Conservation (phyloP, 1,284 basidiomycete species). For the Puccinia horiana region DNA sequence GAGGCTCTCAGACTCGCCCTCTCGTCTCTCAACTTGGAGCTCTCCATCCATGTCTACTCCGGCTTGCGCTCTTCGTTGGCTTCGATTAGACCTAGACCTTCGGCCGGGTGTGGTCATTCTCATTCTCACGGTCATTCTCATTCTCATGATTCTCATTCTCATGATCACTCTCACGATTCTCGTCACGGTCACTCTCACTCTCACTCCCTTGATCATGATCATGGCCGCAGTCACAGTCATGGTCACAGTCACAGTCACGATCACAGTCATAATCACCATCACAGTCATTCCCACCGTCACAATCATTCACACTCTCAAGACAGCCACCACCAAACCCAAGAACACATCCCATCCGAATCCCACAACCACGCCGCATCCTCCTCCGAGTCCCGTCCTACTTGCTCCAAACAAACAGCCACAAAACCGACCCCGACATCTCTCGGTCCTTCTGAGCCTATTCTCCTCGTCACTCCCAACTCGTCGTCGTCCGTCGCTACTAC, state of each 20-base stretch:
- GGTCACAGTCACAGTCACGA: not conserved
- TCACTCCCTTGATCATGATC: not conserved
- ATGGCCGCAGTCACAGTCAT: not conserved
- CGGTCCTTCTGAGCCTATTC: no score
- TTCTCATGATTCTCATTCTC: conserved; percentile 2
- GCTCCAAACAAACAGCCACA: no score
- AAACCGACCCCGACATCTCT: no score
- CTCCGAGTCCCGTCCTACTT: no score
- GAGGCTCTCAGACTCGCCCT: not conserved
- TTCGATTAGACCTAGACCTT: not conserved
- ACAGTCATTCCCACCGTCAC: not conserved
- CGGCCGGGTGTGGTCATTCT: not conserved
- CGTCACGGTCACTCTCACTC: not conserved
- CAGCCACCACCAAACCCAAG: not conserved
- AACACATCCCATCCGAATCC: no score
- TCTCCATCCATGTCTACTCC: not conserved
- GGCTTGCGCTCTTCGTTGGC: not conserved
- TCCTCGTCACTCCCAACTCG: no score
- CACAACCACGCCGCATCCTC: no score
- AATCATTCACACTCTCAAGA: not conserved
- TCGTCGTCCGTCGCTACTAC: no score
- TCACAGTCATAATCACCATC: not conserved
- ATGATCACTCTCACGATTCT: conserved; percentile 1
- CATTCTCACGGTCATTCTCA: conserved; percentile 21
- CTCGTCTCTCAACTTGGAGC: not conserved